Percentiles rank a stretch among this genome's conserved stretches.
phyloP scores from a whole-genome alignment of 306 rosid genomes.

The Ziziphus jujuba region DNA sequence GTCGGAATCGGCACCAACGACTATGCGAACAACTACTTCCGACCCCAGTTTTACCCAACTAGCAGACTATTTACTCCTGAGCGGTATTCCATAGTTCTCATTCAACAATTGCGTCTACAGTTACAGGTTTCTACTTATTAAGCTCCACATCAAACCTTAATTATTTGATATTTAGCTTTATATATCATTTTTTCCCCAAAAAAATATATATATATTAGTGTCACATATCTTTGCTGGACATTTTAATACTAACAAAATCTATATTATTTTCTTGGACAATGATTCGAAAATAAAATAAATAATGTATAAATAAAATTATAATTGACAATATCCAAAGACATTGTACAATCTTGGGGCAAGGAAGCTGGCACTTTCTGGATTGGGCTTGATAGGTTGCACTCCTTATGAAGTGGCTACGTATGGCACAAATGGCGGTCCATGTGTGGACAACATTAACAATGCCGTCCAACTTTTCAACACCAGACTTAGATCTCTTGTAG shows the following conservation, averaged over 20 bases:
- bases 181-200: background rate
- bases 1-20: conserved; percentile 26
- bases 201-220: too few relatives aligned
- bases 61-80: background rate
- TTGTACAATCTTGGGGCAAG: conserved; percentile 23
- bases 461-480: conserved; percentile 28
- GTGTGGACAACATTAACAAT: conserved; percentile 27
- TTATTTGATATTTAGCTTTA: background rate
- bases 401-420: conserved; percentile 18
- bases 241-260: too few relatives aligned
- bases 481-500: conserved; percentile 30
- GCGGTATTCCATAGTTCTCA: conserved; percentile 19
- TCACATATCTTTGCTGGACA: too few relatives aligned
- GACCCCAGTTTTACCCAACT: conserved; percentile 11
- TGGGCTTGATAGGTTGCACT: conserved; percentile 24
- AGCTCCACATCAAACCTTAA: background rate
- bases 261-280: too few relatives aligned
- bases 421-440: conserved; percentile 4
- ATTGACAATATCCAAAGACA: background rate
- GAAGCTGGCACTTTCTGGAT: conserved; percentile 15
- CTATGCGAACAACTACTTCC: conserved; percentile 25
- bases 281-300: too few relatives aligned
- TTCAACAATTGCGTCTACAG: background rate
- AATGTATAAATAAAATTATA: too few relatives aligned
- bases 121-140: too few relatives aligned